Base-by-base conservation (phyloP, 371 early-diverging fungal genomes). In the Mortierella sp. region DNA sequence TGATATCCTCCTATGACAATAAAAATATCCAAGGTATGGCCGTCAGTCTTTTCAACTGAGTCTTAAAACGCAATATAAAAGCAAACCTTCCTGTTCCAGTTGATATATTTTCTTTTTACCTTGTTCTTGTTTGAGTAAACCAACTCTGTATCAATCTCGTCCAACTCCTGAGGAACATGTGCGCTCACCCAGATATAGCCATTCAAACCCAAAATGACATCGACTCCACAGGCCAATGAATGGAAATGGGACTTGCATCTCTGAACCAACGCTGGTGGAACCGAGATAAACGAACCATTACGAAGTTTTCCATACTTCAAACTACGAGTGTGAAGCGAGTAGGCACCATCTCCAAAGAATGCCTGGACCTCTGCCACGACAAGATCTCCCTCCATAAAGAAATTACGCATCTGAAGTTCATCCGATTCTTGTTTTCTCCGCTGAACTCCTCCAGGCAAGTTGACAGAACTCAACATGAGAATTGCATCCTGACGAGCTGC, bases 381-480 rank as follows among this genome's bases (percentile, higher is more conserved):
- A 55, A 99, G 71, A 84, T 99, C 99, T 6, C 98, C 98, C 59
- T 99, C 97, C 41, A 92, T 83, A 82, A 99, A 97, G 76, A 95
- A 98, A 27, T 87, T 87, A 53, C 97, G 89, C 99, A 99, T 99
- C 76, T 95, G 95, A 59, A 99, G 89, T 79, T 99, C 99, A 83
- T 99, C 99, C 0, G 93, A 90, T 79, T 99, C 99, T 42, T 93
- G 92, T 86, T 99, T 98, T 79, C 99, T 90, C 67, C 99, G 85
- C 90, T 93, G 98, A 28, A 97, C 93, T 23, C 97, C 98, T 32
- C 99, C 99, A 3, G 99, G 99, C 48, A 99, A 82, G 81, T 95
- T 97, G 65, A 99, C 92, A 1, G 99, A 92, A 39, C 97, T 95
- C 53, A 99, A 85, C 54, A 94, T 84, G 32, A 99, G 82, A 24